Percentiles rank a stretch among this genome's conserved stretches.
phyloP scores from a whole-genome alignment of 2,329 filamentous ascomycete species.

The Pezicula carpinea region DNA sequence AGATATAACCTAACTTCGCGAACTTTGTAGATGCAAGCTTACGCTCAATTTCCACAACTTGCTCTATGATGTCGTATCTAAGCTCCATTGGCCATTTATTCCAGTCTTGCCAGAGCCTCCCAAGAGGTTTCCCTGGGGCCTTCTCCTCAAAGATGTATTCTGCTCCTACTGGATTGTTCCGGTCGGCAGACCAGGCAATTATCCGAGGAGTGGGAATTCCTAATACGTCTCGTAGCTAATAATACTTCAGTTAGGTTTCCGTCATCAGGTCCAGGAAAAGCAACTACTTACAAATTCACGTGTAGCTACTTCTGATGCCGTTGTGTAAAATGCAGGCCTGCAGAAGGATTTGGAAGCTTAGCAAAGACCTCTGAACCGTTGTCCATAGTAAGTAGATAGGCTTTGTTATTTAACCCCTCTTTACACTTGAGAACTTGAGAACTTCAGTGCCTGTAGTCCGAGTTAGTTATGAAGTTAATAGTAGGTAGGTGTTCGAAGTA shows the following conservation, averaged over 20 bases:
- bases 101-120: slow-evolving; percentile 10
- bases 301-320: slow-evolving; percentile 24
- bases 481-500: neutral
- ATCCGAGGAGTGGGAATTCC: slow-evolving; percentile 11
- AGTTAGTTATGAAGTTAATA: slow-evolving; percentile 5
- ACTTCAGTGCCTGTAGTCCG: slow-evolving; percentile 6
- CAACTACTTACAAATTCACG: slow-evolving; percentile 17
- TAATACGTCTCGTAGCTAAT: slow-evolving; percentile 10
- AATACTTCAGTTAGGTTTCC: neutral
- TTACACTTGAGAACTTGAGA: slow-evolving; percentile 21
- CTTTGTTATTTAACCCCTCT: slow-evolving; percentile 25
- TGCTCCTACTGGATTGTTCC: slow-evolving; percentile 1
- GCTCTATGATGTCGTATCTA: slow-evolving; percentile 7
- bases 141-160: slow-evolving; percentile 15
- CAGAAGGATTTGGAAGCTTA: slow-evolving; percentile 15
- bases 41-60: slow-evolving; percentile 13
- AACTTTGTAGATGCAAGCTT: slow-evolving; percentile 12
- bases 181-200: slow-evolving; percentile 10
- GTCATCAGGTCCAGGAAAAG: neutral
- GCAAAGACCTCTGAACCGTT: slow-evolving; percentile 17
- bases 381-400: slow-evolving; percentile 22
- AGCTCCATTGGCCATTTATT: slow-evolving; percentile 8
- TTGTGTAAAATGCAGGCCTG: slow-evolving; percentile 18
- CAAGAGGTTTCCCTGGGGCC: slow-evolving; percentile 9
- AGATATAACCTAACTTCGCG: slow-evolving; percentile 11